A percentile compares a stretch with the other conserved stretches of the same genome.
These are phyloP conservation scores for Colletotrichum sp. DNA, from an alignment of 2,329 filamentous ascomycete species.

Conservation along the genomic window DNA sequence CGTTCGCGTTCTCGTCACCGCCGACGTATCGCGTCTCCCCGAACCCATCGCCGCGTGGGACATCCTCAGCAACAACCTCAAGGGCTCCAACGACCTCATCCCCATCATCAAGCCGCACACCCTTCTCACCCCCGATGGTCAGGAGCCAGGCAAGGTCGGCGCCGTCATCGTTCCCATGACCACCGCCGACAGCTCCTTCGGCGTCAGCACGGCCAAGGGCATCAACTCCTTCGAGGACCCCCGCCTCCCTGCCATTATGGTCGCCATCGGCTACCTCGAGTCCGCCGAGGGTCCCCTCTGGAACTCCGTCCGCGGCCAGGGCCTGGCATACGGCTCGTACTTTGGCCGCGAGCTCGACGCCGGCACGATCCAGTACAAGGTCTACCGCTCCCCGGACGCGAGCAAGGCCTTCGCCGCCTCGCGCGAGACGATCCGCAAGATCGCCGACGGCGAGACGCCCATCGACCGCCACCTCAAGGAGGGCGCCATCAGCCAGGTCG, in stretches of 20 bases:
- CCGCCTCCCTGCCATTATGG: conserved; percentile 80
- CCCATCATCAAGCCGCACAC: conserved; percentile 73
- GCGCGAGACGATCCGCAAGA: conserved; percentile 74
- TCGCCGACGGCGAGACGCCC: conserved; percentile 71
- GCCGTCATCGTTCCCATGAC: conserved; percentile 88
- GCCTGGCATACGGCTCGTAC: conserved; percentile 86
- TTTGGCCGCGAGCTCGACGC: conserved; percentile 81
- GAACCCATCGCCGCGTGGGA: conserved; percentile 84
- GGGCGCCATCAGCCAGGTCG: conserved; percentile 88
- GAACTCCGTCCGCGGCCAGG: conserved; percentile 90
- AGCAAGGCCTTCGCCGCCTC: conserved; percentile 84
- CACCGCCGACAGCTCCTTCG: conserved; percentile 90
- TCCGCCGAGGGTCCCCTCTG: conserved; percentile 93
- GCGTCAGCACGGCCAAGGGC: conserved; percentile 75
- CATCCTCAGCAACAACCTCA: conserved; percentile 56
- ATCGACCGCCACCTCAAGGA: conserved; percentile 87
- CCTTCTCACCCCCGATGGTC: conserved; percentile 78
- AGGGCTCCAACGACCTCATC: conserved; percentile 51
- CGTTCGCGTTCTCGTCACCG: conserved; percentile 83
- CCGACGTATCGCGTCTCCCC: conserved; percentile 75
- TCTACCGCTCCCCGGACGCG: conserved; percentile 89
- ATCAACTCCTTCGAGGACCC: conserved; percentile 78
- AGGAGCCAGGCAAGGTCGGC: conserved; percentile 73
- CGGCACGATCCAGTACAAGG: conserved; percentile 81
- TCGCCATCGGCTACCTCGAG: conserved; percentile 90